Evolutionary conservation across 495 filamentous ascomycete species (phyloP).

Genomic region (Achaetomiella virescens): DNA sequence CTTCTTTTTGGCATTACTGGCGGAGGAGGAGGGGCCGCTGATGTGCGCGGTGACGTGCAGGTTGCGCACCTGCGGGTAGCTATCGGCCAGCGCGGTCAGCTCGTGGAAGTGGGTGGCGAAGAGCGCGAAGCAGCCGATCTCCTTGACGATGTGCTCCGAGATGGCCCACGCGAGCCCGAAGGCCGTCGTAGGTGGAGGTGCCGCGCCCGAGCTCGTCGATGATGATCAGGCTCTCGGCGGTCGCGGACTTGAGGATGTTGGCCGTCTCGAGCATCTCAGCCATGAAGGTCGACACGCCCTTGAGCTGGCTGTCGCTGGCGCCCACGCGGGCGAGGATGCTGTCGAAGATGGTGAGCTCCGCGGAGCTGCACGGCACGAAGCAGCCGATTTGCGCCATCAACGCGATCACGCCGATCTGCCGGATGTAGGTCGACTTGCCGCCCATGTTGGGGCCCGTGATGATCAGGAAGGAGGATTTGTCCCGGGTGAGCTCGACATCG

Average conservation of each 20-base stretch:
- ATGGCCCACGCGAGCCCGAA: constrained; percentile 99
- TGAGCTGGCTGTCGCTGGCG: constrained; percentile 91
- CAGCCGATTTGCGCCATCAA: constrained; percentile 96
- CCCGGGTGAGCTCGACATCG: constrained; percentile 78
- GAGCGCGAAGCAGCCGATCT: constrained; percentile 86
- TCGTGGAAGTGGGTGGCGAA: constrained; percentile 99
- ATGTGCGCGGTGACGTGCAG: constrained; percentile 96
- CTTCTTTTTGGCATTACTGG: constrained; percentile 17
- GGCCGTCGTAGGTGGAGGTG: constrained; percentile 96
- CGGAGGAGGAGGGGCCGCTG: constrained; percentile 44
- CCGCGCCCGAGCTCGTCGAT: constrained; percentile 98
- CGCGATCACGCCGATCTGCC: constrained; percentile 94
- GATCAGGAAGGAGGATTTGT: constrained; percentile 83
- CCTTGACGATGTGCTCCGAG: constrained; percentile 91
- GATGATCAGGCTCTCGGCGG: constrained; percentile 89
- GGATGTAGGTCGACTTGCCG: constrained; percentile 97
- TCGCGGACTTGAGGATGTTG: constrained; percentile 96
- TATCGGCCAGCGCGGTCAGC: constrained; percentile 80
- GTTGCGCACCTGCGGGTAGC: constrained; percentile 82
- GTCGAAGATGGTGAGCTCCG: constrained; percentile 94
- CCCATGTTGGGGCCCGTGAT: constrained; percentile 99
- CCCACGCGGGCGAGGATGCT: constrained; percentile 96
- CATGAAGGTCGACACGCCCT: constrained; percentile 99
- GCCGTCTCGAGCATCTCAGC: constrained; percentile 99
- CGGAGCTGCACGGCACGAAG: constrained; percentile 88